Evolutionary conservation across 768 basidiomycete genomes (phyloP), one percentile per base, ranked within the genome.

Genomic region (Daedaleopsis sinensis): DNA sequence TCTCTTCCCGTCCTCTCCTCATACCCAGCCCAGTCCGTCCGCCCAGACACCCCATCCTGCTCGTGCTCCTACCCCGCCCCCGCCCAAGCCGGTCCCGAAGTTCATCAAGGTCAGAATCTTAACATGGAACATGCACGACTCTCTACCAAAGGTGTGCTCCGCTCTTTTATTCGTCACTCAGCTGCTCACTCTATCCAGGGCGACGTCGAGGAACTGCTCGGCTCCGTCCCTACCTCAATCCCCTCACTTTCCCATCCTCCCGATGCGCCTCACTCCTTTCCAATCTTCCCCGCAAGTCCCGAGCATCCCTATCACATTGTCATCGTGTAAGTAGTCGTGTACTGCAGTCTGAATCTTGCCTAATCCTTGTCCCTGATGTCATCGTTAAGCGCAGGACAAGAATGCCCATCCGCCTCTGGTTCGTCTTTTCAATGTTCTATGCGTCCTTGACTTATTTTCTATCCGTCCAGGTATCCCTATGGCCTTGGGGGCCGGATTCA

Each of bases 81-180:
- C 52, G 1, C 68, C 74, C 18, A 37, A 56, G 11, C 63, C 69
- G 12, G 61, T 72, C 5, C 73, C 74, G 1, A 80, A 78, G 64
- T 81, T 80, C 69, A 76, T 92, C 48, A 93, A 92, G 68, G 75
- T 91, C 42, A 77, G 86, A 46, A 83, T 92, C 50, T 54, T 91
- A 37, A 89, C 88, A 39, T 93, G 91, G 91, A 93, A 93, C 65
- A 93, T 93, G 91, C 88, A 93, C 64, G 90, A 92, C 64, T 87
- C 87, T 0, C 68, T 92, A 6, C 91, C 91, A 35, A 92, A 90
- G 82, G 90, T 86, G 32, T 16, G 70, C 19, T n/a, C 44, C 21
- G 56, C 38, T 16, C 12, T 23, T 32, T 10, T 32, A 38, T 16
- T 11, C 16, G 39, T 24, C 6, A 13, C 23, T n/a, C 35, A 15